Evolutionary conservation across 768 basidiomycete genomes (phyloP).

Genomic region (Lentinus brumalis): DNA sequence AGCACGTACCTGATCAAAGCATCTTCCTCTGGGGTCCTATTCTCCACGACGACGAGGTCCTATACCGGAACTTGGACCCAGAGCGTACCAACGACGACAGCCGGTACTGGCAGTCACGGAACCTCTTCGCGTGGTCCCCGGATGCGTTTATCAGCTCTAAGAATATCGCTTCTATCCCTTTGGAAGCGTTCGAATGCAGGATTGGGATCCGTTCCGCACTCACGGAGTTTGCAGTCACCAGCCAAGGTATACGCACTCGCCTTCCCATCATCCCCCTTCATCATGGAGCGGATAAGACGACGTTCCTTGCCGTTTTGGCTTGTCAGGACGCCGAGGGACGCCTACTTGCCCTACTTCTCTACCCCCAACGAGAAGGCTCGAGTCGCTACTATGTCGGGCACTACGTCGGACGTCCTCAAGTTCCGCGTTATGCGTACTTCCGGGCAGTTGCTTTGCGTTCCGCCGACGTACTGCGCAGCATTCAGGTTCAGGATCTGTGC

Average conservation of each 20-base stretch:
- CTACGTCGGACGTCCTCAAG: constrained; percentile 11
- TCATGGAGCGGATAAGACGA: constrained; percentile 5
- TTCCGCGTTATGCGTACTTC: constrained; percentile 12
- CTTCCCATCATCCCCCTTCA: constrained; percentile 8
- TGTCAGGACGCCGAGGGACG: constrained; percentile 9
- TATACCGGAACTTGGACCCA: constrained; percentile 3
- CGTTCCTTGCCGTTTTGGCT: constrained; percentile 11
- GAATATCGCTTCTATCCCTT: constrained; percentile 1
- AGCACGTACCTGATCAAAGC: constrained; percentile 16
- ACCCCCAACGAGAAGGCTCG: neutral
- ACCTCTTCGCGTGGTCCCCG: constrained; percentile 19
- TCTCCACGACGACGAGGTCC: constrained; percentile 2
- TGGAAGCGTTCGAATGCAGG: constrained; percentile 7
- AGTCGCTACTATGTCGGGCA: constrained; percentile 15
- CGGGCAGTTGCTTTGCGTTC: constrained; percentile 5
- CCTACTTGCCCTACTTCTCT: constrained; percentile 9
- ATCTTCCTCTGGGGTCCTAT: constrained; percentile 17
- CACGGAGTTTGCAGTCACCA: constrained; percentile 9
- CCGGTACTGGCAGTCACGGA: constrained; percentile 15
- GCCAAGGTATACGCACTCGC: constrained; percentile 11
- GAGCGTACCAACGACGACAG: constrained; percentile 9
- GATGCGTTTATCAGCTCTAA: constrained; percentile 16
- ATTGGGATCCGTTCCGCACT: constrained; percentile 1
- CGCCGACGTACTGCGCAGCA: neutral
- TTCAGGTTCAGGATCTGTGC: constrained; percentile 8